Conservation (phyloP, 2,329 filamentous ascomycete genomes). For the Trichophyton benhamiae region DNA sequence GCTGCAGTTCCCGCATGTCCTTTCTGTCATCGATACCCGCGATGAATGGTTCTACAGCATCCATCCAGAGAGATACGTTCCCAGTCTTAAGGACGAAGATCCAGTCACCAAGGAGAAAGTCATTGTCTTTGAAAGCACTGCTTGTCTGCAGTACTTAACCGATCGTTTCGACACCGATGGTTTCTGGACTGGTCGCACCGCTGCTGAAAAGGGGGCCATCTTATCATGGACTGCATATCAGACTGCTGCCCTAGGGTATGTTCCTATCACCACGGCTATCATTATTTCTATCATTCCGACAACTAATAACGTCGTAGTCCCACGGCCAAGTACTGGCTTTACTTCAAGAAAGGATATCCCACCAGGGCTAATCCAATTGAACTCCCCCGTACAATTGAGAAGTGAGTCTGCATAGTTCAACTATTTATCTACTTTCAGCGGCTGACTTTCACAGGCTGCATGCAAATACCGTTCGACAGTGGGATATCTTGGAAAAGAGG, state of each 20-base stretch:
- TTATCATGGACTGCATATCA: slow-evolving; percentile 27
- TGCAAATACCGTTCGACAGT: slow-evolving; percentile 18
- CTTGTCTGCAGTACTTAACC: slow-evolving; percentile 28
- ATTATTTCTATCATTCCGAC: neutral
- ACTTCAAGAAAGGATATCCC: slow-evolving; percentile 22
- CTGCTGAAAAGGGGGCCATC: slow-evolving; percentile 19
- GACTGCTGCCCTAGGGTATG: slow-evolving; percentile 26
- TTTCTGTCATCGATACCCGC: slow-evolving; percentile 27
- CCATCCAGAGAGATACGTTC: slow-evolving; percentile 28
- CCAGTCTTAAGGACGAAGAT: slow-evolving; percentile 24
- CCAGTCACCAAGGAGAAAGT: slow-evolving; percentile 14
- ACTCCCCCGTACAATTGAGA: slow-evolving; percentile 16
- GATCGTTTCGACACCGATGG: slow-evolving; percentile 23
- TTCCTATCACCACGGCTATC: neutral
- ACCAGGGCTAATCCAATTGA: slow-evolving; percentile 17
- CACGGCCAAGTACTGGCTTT: slow-evolving; percentile 28
- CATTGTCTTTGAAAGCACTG: slow-evolving; percentile 28
- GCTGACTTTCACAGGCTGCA: slow-evolving; percentile 16
- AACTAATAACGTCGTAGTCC: slow-evolving; percentile 7
- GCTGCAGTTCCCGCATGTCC: slow-evolving; percentile 20
- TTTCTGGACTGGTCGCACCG: slow-evolving; percentile 21
- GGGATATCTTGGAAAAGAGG: slow-evolving; percentile 20
- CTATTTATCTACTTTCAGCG: neutral
- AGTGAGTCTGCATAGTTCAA: slow-evolving; percentile 9
- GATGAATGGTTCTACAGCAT: slow-evolving; percentile 23